A percentile compares a stretch with the other conserved stretches of the same genome.
Conservation (phyloP, 2,329 filamentous ascomycete species). For the Cladophialophora chaetospira region DNA sequence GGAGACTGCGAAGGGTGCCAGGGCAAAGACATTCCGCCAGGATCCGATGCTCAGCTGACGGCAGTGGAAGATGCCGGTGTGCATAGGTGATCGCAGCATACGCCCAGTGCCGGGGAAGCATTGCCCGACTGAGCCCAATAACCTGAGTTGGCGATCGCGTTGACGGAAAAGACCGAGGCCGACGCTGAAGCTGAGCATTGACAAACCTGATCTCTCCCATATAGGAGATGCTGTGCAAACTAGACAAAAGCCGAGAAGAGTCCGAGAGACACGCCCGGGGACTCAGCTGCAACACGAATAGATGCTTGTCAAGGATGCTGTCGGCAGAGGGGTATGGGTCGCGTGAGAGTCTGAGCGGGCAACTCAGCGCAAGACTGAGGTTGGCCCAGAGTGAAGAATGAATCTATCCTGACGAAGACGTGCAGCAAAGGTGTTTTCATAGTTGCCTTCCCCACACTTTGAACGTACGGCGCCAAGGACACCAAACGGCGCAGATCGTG, state of each 20-base stretch:
- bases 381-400: background rate
- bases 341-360: too few species aligned
- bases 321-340: too few species aligned
- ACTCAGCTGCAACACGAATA: background rate
- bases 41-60: background rate
- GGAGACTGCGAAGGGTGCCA: background rate
- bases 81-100: too few species aligned
- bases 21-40: background rate
- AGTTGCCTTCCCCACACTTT: slow-evolving; percentile 16
- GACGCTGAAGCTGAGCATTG: background rate
- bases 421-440: background rate
- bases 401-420: background rate
- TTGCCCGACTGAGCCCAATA: too few species aligned
- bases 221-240: too few species aligned
- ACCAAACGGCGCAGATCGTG: slow-evolving; percentile 9
- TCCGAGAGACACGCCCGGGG: background rate
- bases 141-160: too few species aligned
- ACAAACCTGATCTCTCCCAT: too few species aligned
- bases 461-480: slow-evolving; percentile 1
- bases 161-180: background rate
- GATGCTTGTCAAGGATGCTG: too few species aligned
- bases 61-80: background rate
- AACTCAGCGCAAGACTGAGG: too few species aligned
- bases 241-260: background rate
- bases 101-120: too few species aligned